These are phyloP conservation scores for Musa beccarii DNA, from an alignment of 176 grass and related monocot species.

Conservation along the genomic window DNA sequence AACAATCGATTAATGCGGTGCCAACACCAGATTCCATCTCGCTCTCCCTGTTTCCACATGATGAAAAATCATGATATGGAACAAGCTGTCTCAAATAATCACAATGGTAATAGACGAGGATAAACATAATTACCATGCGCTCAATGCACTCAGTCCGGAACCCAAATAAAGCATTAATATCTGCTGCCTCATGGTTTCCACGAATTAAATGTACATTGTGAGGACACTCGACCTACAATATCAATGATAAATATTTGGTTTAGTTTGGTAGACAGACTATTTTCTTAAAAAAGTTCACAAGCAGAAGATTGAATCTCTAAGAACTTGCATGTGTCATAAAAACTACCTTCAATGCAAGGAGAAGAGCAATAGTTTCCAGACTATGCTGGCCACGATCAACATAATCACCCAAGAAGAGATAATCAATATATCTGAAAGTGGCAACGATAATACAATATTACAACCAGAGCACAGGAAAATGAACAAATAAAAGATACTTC, in stretches of 20 bases:
- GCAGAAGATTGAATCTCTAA: background rate
- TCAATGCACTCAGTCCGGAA: conserved; percentile 99
- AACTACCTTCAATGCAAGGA: conserved; percentile 96
- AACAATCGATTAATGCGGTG: conserved; percentile 96
- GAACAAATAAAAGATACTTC: background rate
- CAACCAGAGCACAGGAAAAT: background rate
- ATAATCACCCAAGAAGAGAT: conserved; percentile 99
- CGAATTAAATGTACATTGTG: conserved; percentile 98
- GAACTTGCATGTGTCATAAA: conserved; percentile 2
- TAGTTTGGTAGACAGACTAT: background rate
- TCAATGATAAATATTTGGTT: background rate
- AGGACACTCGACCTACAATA: conserved; percentile 74
- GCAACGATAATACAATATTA: background rate
- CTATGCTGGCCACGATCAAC: conserved; percentile 99
- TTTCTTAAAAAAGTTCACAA: background rate
- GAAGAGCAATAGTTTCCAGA: conserved; percentile 97
- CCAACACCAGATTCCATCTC: conserved; percentile 99
- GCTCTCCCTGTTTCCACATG: conserved; percentile 53
- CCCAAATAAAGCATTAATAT: conserved; percentile 98
- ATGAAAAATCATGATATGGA: background rate
- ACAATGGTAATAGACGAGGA: background rate
- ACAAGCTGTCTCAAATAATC: background rate
- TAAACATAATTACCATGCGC: conserved; percentile 62
- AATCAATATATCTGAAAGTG: conserved; percentile 91
- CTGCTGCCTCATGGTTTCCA: conserved; percentile 96